phyloP scores from a whole-genome alignment of 768 basidiomycete genomes.

The Jaapia argillacea region DNA sequence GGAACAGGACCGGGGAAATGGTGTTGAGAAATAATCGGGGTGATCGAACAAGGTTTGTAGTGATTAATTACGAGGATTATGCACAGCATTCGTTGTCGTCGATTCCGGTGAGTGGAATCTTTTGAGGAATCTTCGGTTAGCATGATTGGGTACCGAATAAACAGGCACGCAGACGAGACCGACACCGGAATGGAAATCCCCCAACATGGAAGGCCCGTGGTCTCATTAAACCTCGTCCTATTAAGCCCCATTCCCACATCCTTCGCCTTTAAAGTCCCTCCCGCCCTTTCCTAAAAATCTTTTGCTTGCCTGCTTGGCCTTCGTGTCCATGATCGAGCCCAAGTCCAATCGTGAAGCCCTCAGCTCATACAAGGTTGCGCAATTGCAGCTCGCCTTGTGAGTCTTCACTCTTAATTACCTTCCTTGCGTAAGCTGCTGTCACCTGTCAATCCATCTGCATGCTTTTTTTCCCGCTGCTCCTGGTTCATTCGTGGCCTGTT shows the following conservation, averaged over 20 bases:
- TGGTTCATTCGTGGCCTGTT: too few relatives aligned
- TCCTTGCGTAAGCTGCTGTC: conserved; percentile 15
- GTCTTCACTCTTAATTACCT: conserved; percentile 19
- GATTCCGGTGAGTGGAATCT: too few relatives aligned
- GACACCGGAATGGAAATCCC: neutral
- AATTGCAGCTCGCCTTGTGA: conserved; percentile 53
- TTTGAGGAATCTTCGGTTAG: too few relatives aligned
- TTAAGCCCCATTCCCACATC: neutral
- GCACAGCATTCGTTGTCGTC: too few relatives aligned
- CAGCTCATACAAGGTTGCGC: conserved; percentile 51
- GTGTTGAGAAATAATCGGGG: too few relatives aligned
- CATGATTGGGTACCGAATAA: too few relatives aligned
- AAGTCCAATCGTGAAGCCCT: conserved; percentile 28
- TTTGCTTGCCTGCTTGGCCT: neutral
- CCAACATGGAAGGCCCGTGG: neutral
- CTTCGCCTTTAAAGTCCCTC: conserved; percentile 1
- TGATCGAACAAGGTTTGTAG: too few relatives aligned
- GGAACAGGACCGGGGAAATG: too few relatives aligned
- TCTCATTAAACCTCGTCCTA: too few relatives aligned
- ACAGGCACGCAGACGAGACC: too few relatives aligned
- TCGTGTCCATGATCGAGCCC: conserved; percentile 43
- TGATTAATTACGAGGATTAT: too few relatives aligned
- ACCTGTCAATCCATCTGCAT: conserved; percentile 30
- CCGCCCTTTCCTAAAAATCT: neutral
- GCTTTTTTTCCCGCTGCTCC: too few relatives aligned